Base-by-base conservation (phyloP, 2,329 filamentous ascomycete genomes). In the Westerdykella aurantiaca region DNA sequence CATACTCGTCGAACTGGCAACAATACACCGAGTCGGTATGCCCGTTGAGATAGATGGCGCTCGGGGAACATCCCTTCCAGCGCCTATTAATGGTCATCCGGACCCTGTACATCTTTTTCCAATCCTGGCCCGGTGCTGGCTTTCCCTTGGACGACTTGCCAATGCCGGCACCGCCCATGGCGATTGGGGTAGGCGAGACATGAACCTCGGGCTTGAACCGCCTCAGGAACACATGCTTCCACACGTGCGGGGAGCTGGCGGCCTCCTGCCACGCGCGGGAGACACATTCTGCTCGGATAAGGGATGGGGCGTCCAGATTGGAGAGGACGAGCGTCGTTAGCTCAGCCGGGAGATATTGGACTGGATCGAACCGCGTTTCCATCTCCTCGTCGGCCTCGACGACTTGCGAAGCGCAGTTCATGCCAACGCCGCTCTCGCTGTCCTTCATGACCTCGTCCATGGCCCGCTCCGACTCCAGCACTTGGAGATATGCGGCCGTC, bases 1-100 rank as follows among this genome's bases (percentile, higher is more conserved):
- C 83, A 57, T 78, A 89, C 84, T 97, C 91, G 66, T 98, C 93
- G 64, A 97, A 98, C 63, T 98, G 93, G 44, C 95, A 80, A 68
- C 93, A 98, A 71, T 98, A 98, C 45, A 98, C 94, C 53, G 89
- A 96, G 66, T 98, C 93, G 21, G 83, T 83, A 65, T 98, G 93
- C 2, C 93, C 93, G 57, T 93, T 88, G 17, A 98, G 77, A 66
- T 96, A 97, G 44, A 95, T 82, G 0, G 88, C 84, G 37, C 81
- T 83, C 7, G 89, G 87, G 52, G 83, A 82, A 44, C 86, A 85
- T 40, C 82, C 73, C 56, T 80, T 83, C 93, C 93, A 98, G 50
- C 86, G 81, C 52, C 76, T 73, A 55, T 88, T 84, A 48, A 98
- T 77, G 49, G 85, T 78, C 47, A 83, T 79, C 54, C 87, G 84